Base-by-base conservation (phyloP, 2,329 filamentous ascomycete species). In the Aspergillus neoniger region DNA sequence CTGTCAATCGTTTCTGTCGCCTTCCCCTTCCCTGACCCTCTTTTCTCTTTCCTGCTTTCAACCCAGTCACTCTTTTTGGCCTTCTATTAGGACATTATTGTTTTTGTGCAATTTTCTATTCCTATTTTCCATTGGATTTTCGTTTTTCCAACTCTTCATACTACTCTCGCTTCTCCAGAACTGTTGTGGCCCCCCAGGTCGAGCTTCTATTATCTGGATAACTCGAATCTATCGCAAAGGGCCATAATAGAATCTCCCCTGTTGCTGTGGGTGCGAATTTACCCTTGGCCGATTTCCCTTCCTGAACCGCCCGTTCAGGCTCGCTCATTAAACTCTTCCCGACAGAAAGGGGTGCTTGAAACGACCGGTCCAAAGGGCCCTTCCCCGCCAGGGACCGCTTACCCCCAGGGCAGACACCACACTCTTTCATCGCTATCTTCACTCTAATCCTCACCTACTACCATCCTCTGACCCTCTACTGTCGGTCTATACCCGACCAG, bases 281-380 rank as follows among this genome's bases (percentile, higher is more conserved):
- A 39, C 23, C 43, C 38, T 54, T 63, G 50, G 51, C 53, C 28
- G 58, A 58, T 32, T 47, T 15, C 55, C 48, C 38, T 56, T 50
- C 59, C 58, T 41, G 21, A 41, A 21, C 56, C 55, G 50, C 54
- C 57, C 43, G 36, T 52, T 57, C 43, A 59, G 62, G 58, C 57
- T 19, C 50, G 21, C 53, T 59, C 61, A 65, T 58, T 64, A 63
- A 61, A 51, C 50, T 56, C 50, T 59, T 59, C 55, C 55, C 60
- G 53, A 55, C 52, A 56, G 57, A 65, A 66, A 63, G 63, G 65
- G 66, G 61, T 36, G 56, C 54, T 63, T 67, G 65, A 67, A 67
- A 66, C 65, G 53, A 50, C 62, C 62, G 51, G 59, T 53, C 55
- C 55, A 38, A 44, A 52, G 55, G 61, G 30, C 55, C 57, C 52